Base-by-base conservation (phyloP, 148 eudicot species). In the Agrostemma githago region DNA sequence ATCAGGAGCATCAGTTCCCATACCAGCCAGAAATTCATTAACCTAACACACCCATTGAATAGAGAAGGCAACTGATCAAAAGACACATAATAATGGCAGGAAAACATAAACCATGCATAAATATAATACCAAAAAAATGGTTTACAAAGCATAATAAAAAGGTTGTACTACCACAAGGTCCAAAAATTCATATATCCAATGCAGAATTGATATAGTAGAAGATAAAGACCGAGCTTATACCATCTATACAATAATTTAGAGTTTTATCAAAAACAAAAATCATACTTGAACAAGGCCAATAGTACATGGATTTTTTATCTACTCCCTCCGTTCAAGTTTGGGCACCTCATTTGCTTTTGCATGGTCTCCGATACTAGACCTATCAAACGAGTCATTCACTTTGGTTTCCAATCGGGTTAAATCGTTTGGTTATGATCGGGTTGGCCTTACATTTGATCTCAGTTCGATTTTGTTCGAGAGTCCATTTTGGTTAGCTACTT, bases 1-100 rank as follows among this genome's bases (percentile, higher is more conserved):
- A 84, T 94, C 98, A 66, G 98, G 98, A 70, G 97, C 98, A 90
- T 94, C 97, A 56, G 98, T 92, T 74, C 98, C 98, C 85, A 90
- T 91, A 77, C 98, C 97, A 83, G 98, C 92, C 74, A 94, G 90
- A 78, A 94, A 94, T 81, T 94, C 98, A 78, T 92, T 92, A 71
- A 94, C 98, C 98, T 94, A 73, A 73, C 54, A 82, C 51, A 75
- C 68, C 53, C 21, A 75, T 38, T 39, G 4, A 46, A 43, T 37
- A 15, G 56, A 51, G 69, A 56, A 72, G 44, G 39, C n/a, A 43
- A 40, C 42, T 26, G 34, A 26, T 26, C 34, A 26, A 26, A 26
- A 21, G 34, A 17, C 44, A 53, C 5, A 6, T 14, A 51, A 15
- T 68, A 3, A 46, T 20, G 58, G 38, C 58, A 68, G 43, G 17